Conservation (phyloP, 495 filamentous ascomycete genomes). For the Bacidia gigantensis region DNA sequence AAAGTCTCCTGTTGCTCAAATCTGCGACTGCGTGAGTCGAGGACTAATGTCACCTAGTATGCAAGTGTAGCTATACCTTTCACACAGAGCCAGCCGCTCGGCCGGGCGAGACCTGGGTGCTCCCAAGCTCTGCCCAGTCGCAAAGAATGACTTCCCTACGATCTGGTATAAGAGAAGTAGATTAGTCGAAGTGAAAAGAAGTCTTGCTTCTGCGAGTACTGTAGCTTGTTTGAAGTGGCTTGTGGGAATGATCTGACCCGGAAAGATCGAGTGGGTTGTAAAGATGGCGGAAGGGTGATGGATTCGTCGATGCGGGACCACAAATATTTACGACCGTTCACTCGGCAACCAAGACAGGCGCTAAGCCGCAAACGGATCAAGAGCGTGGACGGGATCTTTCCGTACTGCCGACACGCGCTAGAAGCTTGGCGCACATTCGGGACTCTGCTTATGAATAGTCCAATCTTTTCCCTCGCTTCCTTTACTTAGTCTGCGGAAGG, state of each 20-base stretch:
- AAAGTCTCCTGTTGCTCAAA: conserved; percentile 39
- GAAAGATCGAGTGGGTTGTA: background rate
- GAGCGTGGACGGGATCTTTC: background rate
- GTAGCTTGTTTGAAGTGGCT: background rate
- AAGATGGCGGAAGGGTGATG: background rate
- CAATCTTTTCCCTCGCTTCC: conserved; percentile 17
- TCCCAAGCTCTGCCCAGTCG: background rate
- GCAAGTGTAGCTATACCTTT: conserved; percentile 32
- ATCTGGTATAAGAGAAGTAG: background rate
- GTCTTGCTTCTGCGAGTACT: background rate
- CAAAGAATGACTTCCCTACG: background rate
- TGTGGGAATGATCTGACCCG: too few relatives aligned
- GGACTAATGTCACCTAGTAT: background rate
- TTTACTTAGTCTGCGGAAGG: conserved; percentile 31
- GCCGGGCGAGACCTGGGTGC: conserved; percentile 39
- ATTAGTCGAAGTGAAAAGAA: background rate
- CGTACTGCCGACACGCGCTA: background rate
- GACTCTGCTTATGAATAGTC: background rate
- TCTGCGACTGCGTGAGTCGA: conserved; percentile 26
- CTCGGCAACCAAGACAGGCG: background rate
- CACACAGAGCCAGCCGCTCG: conserved; percentile 62
- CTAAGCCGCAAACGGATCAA: background rate
- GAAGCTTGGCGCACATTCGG: conserved; percentile 10
- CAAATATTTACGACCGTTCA: background rate
- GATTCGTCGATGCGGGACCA: background rate